phyloP scores from a whole-genome alignment of 768 basidiomycete genomes.

The Leccinum imitatum region DNA sequence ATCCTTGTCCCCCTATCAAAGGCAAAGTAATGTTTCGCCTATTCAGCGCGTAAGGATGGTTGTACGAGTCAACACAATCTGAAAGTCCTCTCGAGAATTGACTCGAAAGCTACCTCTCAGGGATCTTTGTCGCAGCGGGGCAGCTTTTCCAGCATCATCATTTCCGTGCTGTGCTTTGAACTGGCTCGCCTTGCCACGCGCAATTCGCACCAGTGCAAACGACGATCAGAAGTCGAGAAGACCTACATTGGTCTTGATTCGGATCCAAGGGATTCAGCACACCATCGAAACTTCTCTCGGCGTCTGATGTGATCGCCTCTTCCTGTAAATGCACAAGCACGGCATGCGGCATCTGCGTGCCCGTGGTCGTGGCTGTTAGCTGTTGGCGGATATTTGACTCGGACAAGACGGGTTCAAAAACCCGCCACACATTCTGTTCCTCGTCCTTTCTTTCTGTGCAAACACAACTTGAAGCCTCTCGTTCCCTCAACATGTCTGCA shows the following conservation, averaged over 20 bases:
- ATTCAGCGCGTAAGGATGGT: background rate
- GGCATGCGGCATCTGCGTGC: slow-evolving; percentile 23
- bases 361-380: slow-evolving; percentile 14
- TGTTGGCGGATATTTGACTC: slow-evolving; percentile 7
- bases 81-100: background rate
- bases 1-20: background rate
- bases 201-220: slow-evolving; percentile 5
- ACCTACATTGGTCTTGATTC: background rate
- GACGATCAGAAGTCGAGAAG: slow-evolving; percentile 24
- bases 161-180: slow-evolving; percentile 6
- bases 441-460: background rate
- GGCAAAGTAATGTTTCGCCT: background rate
- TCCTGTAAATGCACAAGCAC: background rate
- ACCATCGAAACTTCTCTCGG: slow-evolving; percentile 16
- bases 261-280: slow-evolving; percentile 8
- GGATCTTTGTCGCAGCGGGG: background rate
- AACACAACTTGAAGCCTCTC: slow-evolving; percentile 1
- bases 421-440: background rate
- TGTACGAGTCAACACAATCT: background rate
- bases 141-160: slow-evolving; percentile 6
- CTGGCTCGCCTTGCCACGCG: background rate
- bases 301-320: slow-evolving; percentile 7
- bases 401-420: slow-evolving; percentile 14
- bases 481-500: slow-evolving; percentile 17
- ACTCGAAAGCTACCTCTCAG: background rate